Evolutionary conservation across 2,329 filamentous ascomycete species (phyloP), one percentile per base, ranked within the genome.

Genomic region (Coniella vitis): DNA sequence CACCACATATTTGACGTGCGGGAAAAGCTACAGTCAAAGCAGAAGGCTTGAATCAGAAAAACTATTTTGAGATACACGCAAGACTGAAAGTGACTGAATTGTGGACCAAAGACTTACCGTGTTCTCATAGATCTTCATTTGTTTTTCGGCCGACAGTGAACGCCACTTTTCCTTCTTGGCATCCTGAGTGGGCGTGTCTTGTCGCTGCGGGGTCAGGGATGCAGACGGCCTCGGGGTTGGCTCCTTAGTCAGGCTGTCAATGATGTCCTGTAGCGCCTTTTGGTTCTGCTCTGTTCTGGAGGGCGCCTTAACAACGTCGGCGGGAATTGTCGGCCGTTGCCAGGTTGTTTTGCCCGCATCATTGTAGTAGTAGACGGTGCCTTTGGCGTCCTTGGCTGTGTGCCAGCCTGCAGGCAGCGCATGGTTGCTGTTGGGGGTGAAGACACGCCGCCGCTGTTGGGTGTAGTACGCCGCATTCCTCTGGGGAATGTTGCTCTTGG

Each of bases 81-180:
- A n/a, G n/a, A n/a, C n/a, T n/a, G n/a, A n/a, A n/a, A n/a, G n/a
- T n/a, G n/a, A n/a, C n/a, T n/a, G n/a, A n/a, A n/a, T n/a, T n/a
- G n/a, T n/a, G n/a, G n/a, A n/a, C n/a, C n/a, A n/a, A n/a, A n/a
- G 22, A 72, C 87, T 65, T 75, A 94, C 89, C 45, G 90, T 95
- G 62, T 90, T 90, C 65, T 96, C 90, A 60, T 96, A 97, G 2
- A 95, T 75, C 70, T 89, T 95, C 79, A 90, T 94, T 67, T 93
- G 88, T 68, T 96, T 96, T 56, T 96, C 90, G 57, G 82, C 64
- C 1, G 84, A 73, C 29, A 84, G 64, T 51, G 75, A 76, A 48
- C 80, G 76, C 86, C 86, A 90, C 62, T 84, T 87, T 41, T 88
- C 84, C 58, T 76, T 75, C 57, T 79, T 83, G 5, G 74, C 73